A percentile compares a stretch with the other conserved stretches of the same genome.
Evolutionary conservation across 495 filamentous ascomycete species (phyloP).

Genomic region (Penicillium mononematosum): DNA sequence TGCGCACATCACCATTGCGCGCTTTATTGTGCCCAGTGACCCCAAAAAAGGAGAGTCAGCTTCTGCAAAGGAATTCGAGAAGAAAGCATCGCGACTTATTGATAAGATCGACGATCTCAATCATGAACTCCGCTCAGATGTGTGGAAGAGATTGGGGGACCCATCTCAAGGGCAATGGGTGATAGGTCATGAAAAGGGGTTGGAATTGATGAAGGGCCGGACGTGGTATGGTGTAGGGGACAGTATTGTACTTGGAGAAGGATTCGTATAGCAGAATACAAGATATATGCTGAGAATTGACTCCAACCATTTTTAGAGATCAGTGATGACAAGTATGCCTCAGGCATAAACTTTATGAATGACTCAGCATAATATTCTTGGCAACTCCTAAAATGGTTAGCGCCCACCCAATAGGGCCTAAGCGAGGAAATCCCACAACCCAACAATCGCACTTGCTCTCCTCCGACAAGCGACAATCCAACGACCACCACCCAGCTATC

Average conservation of each 20-base stretch:
- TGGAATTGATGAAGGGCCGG: constrained; percentile 65
- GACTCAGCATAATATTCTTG: constrained; percentile 27
- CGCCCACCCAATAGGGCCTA: constrained; percentile 45
- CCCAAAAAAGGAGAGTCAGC: constrained; percentile 34
- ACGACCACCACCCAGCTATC: constrained; percentile 50
- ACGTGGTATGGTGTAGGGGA: constrained; percentile 85
- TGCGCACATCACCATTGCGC: constrained; percentile 81
- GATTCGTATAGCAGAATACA: constrained; percentile 26
- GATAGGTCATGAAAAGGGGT: constrained; percentile 72
- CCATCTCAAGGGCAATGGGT: constrained; percentile 62
- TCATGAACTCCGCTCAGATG: constrained; percentile 60
- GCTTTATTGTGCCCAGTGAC: constrained; percentile 64
- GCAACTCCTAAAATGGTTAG: constrained; percentile 34
- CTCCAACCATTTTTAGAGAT: background rate
- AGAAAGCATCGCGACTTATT: constrained; percentile 58
- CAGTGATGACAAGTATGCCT: constrained; percentile 1
- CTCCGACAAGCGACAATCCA: constrained; percentile 50
- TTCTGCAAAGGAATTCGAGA: constrained; percentile 25
- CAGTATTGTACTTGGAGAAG: constrained; percentile 60
- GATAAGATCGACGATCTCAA: constrained; percentile 74
- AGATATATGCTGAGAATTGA: background rate
- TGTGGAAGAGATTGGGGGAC: constrained; percentile 57
- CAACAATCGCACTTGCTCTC: constrained; percentile 42
- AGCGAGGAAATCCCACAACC: constrained; percentile 53
- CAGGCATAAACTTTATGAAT: constrained; percentile 16